phyloP scores from a whole-genome alignment of 805 yeast species.

The Lipomyces anomalus region DNA sequence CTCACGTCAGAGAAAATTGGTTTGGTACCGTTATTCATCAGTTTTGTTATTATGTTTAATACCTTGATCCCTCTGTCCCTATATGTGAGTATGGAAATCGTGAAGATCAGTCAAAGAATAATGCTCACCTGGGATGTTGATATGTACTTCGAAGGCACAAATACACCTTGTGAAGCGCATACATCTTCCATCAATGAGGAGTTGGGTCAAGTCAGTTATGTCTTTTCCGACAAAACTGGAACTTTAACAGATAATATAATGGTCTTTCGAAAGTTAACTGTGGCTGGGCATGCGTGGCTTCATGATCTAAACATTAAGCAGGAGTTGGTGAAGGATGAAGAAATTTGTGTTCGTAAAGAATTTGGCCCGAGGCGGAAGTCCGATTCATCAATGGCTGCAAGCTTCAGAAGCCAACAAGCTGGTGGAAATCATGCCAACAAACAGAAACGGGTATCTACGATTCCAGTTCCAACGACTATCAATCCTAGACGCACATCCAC shows the following conservation, averaged over 20 bases:
- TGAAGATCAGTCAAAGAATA: constrained; percentile 78
- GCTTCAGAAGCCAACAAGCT: constrained; percentile 1
- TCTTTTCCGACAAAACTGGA: constrained; percentile 96
- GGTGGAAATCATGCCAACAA: too few relatives aligned
- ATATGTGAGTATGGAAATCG: constrained; percentile 94
- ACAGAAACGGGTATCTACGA: too few relatives aligned
- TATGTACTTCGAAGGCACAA: constrained; percentile 77
- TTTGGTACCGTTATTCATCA: constrained; percentile 84
- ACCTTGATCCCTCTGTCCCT: constrained; percentile 91
- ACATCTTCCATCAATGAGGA: constrained; percentile 95
- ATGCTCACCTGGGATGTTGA: constrained; percentile 86
- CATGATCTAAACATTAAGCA: constrained; percentile 60
- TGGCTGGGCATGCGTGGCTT: constrained; percentile 84
- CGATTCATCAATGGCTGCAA: background rate
- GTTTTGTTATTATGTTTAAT: constrained; percentile 94
- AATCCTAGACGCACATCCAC: too few relatives aligned
- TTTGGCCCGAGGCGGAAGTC: too few relatives aligned
- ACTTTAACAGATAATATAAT: constrained; percentile 91
- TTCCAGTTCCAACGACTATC: too few relatives aligned
- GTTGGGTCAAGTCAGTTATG: constrained; percentile 90
- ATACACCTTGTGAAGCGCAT: constrained; percentile 91
- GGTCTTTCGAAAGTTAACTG: constrained; percentile 83
- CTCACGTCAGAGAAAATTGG: constrained; percentile 68
- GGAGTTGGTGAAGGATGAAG: constrained; percentile 23
- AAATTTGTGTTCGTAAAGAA: too few relatives aligned